Percentiles rank a stretch among this genome's conserved stretches.
Conservation (phyloP, 2,329 filamentous ascomycete species). For the Cytospora schulzeri region DNA sequence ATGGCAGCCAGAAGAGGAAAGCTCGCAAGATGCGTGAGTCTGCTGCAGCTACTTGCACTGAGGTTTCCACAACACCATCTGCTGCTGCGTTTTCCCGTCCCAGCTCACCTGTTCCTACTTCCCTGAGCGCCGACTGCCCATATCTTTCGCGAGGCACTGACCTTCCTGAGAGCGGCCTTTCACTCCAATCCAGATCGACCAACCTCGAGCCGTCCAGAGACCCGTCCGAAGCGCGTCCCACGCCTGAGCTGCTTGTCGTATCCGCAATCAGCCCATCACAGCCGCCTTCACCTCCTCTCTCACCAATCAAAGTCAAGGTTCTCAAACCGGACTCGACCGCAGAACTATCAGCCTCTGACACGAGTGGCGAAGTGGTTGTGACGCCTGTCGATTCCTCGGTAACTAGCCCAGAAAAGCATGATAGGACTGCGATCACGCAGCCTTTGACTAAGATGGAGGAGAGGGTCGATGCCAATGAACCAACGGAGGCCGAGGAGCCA, state of each 20-base stretch:
- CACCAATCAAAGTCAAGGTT: background rate
- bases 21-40: slow-evolving; percentile 14
- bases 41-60: background rate
- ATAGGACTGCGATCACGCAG: too few species aligned
- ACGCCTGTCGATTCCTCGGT: background rate
- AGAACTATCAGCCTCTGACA: background rate
- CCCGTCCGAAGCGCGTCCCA: background rate
- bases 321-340: background rate
- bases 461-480: background rate
- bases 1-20: slow-evolving; percentile 24
- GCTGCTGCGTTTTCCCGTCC: background rate
- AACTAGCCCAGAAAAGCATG: background rate
- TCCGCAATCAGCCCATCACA: background rate
- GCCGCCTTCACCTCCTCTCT: background rate
- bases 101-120: background rate
- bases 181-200: background rate
- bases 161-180: background rate
- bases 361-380: background rate
- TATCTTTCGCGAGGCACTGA: background rate
- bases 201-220: too few species aligned
- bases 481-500: background rate
- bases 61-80: slow-evolving; percentile 7
- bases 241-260: background rate
- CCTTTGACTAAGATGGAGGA: background rate
- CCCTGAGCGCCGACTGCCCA: background rate